Conservation (phyloP, 2,329 filamentous ascomycete genomes). For the Alternaria gansuensis region DNA sequence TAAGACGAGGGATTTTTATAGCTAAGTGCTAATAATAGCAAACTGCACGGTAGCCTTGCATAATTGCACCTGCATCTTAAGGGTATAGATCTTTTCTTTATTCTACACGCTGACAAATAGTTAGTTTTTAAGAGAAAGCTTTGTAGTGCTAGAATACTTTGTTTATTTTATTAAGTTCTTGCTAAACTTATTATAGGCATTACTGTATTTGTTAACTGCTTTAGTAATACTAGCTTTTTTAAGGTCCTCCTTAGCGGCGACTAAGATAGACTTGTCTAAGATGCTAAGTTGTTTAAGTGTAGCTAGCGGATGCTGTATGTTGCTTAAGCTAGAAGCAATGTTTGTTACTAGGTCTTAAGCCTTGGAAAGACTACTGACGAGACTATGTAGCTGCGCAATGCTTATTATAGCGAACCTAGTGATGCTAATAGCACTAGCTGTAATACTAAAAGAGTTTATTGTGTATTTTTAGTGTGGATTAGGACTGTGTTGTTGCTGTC, state of each 20-base stretch:
- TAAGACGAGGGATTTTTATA: too few relatives aligned
- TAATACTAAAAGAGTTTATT: slow-evolving; percentile 19
- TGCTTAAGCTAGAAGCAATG: slow-evolving; percentile 14
- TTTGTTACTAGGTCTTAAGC: slow-evolving; percentile 23
- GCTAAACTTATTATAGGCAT: slow-evolving; percentile 21
- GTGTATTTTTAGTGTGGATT: background rate
- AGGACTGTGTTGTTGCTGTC: too few relatives aligned
- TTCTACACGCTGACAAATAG: slow-evolving; percentile 25
- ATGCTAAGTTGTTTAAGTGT: slow-evolving; percentile 19
- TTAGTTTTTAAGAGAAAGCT: slow-evolving; percentile 18
- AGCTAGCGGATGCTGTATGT: slow-evolving; percentile 23
- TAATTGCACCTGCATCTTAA: slow-evolving; percentile 17
- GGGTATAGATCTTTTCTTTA: slow-evolving; percentile 25
- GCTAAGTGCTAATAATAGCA: slow-evolving; percentile 23
- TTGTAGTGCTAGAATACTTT: slow-evolving; percentile 23
- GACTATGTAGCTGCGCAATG: slow-evolving; percentile 18
- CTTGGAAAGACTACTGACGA: slow-evolving; percentile 20
- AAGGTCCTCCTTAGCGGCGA: slow-evolving; percentile 18
- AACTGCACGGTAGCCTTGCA: slow-evolving; percentile 24
- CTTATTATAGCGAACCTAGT: slow-evolving; percentile 15
- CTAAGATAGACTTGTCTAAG: slow-evolving; percentile 12
- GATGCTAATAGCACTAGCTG: slow-evolving; percentile 16
- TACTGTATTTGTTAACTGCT: slow-evolving; percentile 25
- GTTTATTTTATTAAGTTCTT: slow-evolving; percentile 24
- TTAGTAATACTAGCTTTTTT: slow-evolving; percentile 23